Percentiles rank a stretch among this genome's conserved stretches.
These are phyloP conservation scores for Diaporthe capsici DNA, from an alignment of 2,329 filamentous ascomycete genomes.

Conservation along the genomic window DNA sequence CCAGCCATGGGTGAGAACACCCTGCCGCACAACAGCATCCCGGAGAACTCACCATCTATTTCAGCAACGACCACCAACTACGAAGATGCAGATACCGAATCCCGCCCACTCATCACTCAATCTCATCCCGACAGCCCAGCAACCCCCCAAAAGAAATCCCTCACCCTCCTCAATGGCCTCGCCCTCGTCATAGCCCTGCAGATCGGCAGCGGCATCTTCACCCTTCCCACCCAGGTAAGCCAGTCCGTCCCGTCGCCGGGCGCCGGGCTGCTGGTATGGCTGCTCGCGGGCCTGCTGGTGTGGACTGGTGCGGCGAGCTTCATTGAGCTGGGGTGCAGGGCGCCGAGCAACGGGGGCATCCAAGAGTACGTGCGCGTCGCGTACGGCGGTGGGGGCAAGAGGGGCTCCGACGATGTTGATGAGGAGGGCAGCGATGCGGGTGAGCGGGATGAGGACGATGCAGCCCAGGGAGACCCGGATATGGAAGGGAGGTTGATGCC, in stretches of 20 bases:
- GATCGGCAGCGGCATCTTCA: constrained; percentile 64
- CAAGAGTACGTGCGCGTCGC: constrained; percentile 59
- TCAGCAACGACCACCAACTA: not conserved
- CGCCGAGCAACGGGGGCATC: constrained; percentile 61
- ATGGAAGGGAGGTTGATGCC: not conserved
- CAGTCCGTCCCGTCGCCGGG: constrained; percentile 59
- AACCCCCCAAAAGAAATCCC: not conserved
- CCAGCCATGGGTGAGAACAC: constrained; percentile 4
- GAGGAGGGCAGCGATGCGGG: not conserved
- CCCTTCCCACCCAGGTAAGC: constrained; percentile 58
- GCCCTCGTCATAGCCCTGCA: constrained; percentile 61
- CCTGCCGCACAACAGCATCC: not conserved
- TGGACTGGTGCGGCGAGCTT: constrained; percentile 64
- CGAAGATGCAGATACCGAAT: not conserved
- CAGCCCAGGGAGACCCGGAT: too few relatives aligned
- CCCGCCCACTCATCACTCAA: not conserved
- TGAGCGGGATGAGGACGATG: not conserved
- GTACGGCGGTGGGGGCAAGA: constrained; percentile 49
- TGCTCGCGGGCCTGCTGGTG: constrained; percentile 58
- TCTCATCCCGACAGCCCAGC: fast-evolving
- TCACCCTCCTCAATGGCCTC: constrained; percentile 51
- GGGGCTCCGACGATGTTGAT: not conserved
- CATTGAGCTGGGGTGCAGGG: constrained; percentile 60
- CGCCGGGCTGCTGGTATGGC: constrained; percentile 58
- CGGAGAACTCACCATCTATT: not conserved